A percentile compares a stretch with the other conserved stretches of the same genome.
Evolutionary conservation across 139 green algal genomes (phyloP).

Genomic region (Volvox africanus): DNA sequence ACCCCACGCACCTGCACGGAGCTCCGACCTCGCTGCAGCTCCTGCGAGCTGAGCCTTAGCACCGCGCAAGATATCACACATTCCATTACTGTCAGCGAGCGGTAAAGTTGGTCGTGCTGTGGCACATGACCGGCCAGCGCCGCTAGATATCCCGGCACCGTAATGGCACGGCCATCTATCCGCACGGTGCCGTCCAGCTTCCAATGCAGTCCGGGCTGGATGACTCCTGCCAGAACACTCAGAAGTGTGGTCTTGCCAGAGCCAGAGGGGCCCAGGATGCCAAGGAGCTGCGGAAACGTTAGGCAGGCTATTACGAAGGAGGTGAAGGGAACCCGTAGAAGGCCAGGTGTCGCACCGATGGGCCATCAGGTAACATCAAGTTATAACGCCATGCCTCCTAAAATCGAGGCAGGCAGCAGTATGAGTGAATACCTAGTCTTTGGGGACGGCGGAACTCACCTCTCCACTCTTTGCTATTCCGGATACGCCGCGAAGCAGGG

Average conservation of each 20-base stretch:
- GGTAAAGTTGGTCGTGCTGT: constrained; percentile 79
- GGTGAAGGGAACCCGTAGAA: no score
- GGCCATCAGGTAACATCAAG: no score
- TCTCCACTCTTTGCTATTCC: constrained; percentile 3
- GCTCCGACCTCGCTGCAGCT: background rate
- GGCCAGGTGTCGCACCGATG: no score
- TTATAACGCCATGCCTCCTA: no score
- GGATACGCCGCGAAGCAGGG: constrained; percentile 34
- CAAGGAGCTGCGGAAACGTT: constrained; percentile 48
- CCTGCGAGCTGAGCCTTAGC: constrained; percentile 36
- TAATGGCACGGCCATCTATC: constrained; percentile 27
- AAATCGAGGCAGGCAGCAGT: no score
- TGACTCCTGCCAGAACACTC: constrained; percentile 64
- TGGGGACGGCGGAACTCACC: background rate
- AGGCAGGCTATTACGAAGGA: no score
- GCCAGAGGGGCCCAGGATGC: constrained; percentile 69
- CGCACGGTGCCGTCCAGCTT: constrained; percentile 30
- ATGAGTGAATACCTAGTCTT: no score
- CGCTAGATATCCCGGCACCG: background rate
- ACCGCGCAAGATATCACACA: constrained; percentile 48
- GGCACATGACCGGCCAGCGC: constrained; percentile 71
- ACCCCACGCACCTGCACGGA: constrained; percentile 5
- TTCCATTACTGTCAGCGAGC: constrained; percentile 82
- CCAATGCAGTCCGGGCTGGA: constrained; percentile 43
- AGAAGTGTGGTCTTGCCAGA: constrained; percentile 87